Evolutionary conservation across 352 stramenopile genomes (phyloP), one percentile per base, ranked within the genome.

Genomic region (Phytophthora foliorum): DNA sequence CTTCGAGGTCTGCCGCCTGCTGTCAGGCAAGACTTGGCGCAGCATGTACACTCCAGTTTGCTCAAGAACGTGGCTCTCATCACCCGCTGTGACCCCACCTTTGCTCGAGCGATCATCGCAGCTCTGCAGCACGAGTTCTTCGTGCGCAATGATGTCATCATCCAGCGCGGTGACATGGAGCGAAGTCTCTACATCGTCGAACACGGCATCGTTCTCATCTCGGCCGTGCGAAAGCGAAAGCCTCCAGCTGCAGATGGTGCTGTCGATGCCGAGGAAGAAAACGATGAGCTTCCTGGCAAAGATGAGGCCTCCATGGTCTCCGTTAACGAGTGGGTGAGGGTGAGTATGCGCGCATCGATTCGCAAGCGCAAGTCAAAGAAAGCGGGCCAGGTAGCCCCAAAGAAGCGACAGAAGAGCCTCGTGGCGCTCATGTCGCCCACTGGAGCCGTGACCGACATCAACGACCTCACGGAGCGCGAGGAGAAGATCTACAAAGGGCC

Each of bases 81-180:
- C 52, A 79, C 73, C 3, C 75, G 52, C 4, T 90, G 80, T 19
- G 86, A 93, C 39, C 69, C 83, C 25, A 73, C 71, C 0, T 94
- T 94, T 48, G 77, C 75, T 19, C 80, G 80, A 6, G 81, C 84
- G 0, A 74, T 93, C 14, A 76, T 91, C 38, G 66, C 83, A 8
- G 77, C 84, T 17, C 80, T 94, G n/a, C 70, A 92, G 51, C 82
- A 84, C 41, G 86, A 94, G 50, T 80, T 92, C 25, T 94, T 86
- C 31, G 86, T 92, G 25, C 78, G 79, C 17, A 90, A 91, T 45
- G 84, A 94, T 32, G 74, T 92, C 10, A 91, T 94, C 66, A 94
- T 92, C 56, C 70, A 80, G 22, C 74, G 86, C 25, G 86, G 83
- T 0, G 82, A 92, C 58, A 77, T 73, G 10, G 80, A 77, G 31